phyloP scores from a whole-genome alignment of 176 grass and related monocot genomes.

The Avena sativa region DNA sequence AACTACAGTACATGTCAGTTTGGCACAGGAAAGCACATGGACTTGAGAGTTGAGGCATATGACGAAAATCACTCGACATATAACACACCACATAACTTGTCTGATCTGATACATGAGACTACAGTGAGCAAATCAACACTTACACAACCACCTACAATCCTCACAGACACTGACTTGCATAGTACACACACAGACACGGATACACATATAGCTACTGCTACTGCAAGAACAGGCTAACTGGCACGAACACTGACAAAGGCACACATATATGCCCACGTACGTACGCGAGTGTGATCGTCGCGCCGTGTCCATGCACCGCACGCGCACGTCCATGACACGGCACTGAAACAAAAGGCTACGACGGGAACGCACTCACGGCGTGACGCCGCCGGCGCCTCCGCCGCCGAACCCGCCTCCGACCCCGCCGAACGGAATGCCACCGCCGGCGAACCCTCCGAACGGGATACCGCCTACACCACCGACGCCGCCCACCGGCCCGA shows the following conservation, averaged over 20 bases:
- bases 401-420: constrained; percentile 39
- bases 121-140: not conserved
- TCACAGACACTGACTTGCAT: not conserved
- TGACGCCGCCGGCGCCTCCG: constrained; percentile 33
- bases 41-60: not conserved
- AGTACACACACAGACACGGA: too few species aligned
- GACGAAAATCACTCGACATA: not conserved
- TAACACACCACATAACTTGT: not conserved
- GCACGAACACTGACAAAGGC: not conserved
- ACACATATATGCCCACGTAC: not conserved
- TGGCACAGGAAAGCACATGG: too few species aligned
- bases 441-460: constrained; percentile 33
- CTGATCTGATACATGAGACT: not conserved
- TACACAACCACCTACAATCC: not conserved
- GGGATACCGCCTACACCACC: constrained; percentile 11
- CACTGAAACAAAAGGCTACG: not conserved
- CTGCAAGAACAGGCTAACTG: not conserved
- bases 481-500: constrained; percentile 29
- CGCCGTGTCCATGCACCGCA: not conserved
- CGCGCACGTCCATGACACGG: not conserved
- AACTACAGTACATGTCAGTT: too few species aligned
- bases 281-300: too few species aligned
- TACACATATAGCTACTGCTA: not conserved
- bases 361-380: constrained; percentile 38
- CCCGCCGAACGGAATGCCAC: constrained; percentile 24